Evolutionary conservation across 352 stramenopile genomes (phyloP).

Genomic region (Aphanomyces cochlioides): DNA sequence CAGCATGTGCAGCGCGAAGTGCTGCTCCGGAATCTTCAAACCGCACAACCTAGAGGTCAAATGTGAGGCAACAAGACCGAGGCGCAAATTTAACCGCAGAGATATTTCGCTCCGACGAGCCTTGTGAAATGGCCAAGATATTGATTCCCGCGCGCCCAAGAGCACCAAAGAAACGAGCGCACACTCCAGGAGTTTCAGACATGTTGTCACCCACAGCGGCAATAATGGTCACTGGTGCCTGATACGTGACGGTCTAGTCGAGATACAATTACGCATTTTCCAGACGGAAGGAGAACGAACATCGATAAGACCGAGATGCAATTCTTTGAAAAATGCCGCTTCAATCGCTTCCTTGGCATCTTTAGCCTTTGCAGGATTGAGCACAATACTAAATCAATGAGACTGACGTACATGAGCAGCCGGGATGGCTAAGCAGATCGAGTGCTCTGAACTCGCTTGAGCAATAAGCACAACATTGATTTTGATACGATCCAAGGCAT

Average conservation of each 20-base stretch:
- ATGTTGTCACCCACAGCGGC: constrained; percentile 95
- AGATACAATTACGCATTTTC: not conserved
- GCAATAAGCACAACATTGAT: constrained; percentile 95
- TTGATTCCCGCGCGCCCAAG: constrained; percentile 93
- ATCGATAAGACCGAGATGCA: constrained; percentile 78
- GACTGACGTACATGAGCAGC: constrained; percentile 45
- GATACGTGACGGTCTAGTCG: constrained; percentile 65
- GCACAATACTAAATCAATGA: constrained; percentile 14
- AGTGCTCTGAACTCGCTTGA: constrained; percentile 92
- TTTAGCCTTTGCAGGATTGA: constrained; percentile 37
- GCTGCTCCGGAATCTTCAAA: constrained; percentile 86
- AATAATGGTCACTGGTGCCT: constrained; percentile 91
- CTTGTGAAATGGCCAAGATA: constrained; percentile 93
- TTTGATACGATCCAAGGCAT: constrained; percentile 85
- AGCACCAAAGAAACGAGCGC: constrained; percentile 91
- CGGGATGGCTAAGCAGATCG: constrained; percentile 92
- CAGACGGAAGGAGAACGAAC: not conserved
- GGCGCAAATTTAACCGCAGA: constrained; percentile 52
- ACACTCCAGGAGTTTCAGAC: constrained; percentile 88
- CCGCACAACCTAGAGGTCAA: constrained; percentile 55
- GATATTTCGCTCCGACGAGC: constrained; percentile 93
- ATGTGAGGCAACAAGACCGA: not conserved
- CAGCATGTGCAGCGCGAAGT: constrained; percentile 90
- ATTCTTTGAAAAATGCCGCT: constrained; percentile 85
- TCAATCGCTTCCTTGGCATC: constrained; percentile 71